These are phyloP conservation scores for Orbilia brochopaga DNA, from an alignment of 2,329 filamentous ascomycete genomes.

Conservation along the genomic window DNA sequence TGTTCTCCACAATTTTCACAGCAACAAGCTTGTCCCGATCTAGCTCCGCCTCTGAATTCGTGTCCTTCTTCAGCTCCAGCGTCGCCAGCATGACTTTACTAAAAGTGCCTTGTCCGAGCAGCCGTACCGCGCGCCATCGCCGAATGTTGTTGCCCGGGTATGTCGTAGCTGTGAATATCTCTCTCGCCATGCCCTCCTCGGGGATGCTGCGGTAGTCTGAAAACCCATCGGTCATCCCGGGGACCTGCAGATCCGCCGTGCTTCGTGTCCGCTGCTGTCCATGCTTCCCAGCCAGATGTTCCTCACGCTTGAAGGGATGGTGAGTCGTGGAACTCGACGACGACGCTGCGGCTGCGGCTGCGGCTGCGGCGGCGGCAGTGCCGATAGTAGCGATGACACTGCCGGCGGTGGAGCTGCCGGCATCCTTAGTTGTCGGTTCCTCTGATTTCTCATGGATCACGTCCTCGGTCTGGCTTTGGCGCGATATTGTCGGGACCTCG, in stretches of 20 bases:
- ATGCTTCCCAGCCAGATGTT: conserved; percentile 55
- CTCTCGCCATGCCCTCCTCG: conserved; percentile 59
- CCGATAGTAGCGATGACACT: too few species aligned
- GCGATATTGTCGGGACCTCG: conserved; percentile 50
- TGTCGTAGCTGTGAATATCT: conserved; percentile 74
- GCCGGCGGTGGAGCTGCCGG: conserved; percentile 53
- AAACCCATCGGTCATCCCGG: conserved; percentile 71
- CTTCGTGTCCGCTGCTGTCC: conserved; percentile 55
- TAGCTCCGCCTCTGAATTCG: conserved; percentile 63
- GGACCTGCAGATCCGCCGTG: conserved; percentile 66
- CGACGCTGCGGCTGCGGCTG: conserved; percentile 52
- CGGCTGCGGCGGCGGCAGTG: conserved; percentile 52
- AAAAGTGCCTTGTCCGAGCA: conserved; percentile 91
- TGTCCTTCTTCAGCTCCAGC: conserved; percentile 65
- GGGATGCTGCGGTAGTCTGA: conserved; percentile 58
- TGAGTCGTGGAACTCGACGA: conserved; percentile 41
- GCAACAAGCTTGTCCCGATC: conserved; percentile 84
- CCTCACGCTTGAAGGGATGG: conserved; percentile 53
- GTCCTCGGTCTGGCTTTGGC: conserved; percentile 37
- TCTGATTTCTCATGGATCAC: conserved; percentile 30
- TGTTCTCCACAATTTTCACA: conserved; percentile 93
- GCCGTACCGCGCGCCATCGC: conserved; percentile 78
- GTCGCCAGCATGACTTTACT: conserved; percentile 92
- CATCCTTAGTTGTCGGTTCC: conserved; percentile 50
- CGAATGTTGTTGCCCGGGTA: conserved; percentile 72